A percentile compares a stretch with the other conserved stretches of the same genome.
Conservation (phyloP, 805 yeast genomes). For the Maudiozyma pseudohumilis region DNA sequence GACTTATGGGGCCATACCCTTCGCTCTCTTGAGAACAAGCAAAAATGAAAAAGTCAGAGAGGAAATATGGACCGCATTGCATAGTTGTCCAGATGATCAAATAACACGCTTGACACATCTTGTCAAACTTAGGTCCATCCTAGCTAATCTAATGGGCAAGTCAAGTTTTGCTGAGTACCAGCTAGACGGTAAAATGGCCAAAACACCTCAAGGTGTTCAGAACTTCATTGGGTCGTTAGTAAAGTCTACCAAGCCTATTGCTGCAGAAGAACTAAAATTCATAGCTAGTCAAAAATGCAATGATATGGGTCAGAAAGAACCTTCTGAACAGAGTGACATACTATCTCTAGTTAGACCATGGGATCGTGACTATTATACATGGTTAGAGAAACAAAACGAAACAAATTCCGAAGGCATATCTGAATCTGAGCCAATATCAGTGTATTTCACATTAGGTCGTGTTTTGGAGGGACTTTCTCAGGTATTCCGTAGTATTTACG, state of each 20-base stretch:
- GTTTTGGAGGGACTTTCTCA: constrained; percentile 75
- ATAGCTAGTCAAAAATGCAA: constrained; percentile 35
- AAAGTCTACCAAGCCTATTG: constrained; percentile 40
- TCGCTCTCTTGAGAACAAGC: constrained; percentile 51
- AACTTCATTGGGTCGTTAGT: constrained; percentile 58
- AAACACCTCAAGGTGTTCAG: constrained; percentile 62
- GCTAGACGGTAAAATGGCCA: constrained; percentile 83
- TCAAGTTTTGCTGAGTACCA: constrained; percentile 69
- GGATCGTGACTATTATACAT: constrained; percentile 69
- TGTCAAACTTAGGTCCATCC: constrained; percentile 52
- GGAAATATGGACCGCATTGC: constrained; percentile 65
- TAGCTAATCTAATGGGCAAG: constrained; percentile 68
- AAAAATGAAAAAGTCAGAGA: constrained; percentile 48
- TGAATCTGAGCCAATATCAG: constrained; percentile 23
- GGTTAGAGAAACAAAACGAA: not conserved
- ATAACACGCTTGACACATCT: constrained; percentile 48
- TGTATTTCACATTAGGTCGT: constrained; percentile 75
- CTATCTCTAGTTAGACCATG: constrained; percentile 60
- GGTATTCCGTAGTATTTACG: constrained; percentile 62
- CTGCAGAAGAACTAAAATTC: constrained; percentile 46
- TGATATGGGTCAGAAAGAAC: constrained; percentile 11
- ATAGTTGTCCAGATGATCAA: constrained; percentile 56
- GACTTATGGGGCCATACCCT: constrained; percentile 54
- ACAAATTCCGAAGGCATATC: not conserved
- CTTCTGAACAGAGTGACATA: constrained; percentile 28